These are phyloP conservation scores for Aspergillus sp. DNA, from an alignment of 2,329 filamentous ascomycete genomes.

Conservation along the genomic window DNA sequence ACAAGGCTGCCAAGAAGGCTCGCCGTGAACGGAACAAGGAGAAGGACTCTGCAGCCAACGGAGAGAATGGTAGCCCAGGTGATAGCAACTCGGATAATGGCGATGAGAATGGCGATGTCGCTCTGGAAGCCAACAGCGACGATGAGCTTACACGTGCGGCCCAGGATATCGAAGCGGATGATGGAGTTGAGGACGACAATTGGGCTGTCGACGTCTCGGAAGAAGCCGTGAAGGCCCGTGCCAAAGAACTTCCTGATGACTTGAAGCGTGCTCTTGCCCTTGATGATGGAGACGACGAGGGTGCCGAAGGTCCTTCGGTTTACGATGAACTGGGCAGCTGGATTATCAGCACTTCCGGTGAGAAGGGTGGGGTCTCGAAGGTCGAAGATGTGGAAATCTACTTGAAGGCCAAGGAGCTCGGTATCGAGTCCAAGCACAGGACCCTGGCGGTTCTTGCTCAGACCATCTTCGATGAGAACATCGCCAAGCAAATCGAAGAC, in stretches of 20 bases:
- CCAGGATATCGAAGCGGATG: conserved; percentile 68
- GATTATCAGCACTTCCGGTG: conserved; percentile 73
- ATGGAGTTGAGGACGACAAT: conserved; percentile 77
- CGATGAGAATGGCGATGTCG: conserved; percentile 65
- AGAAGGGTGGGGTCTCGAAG: conserved; percentile 71
- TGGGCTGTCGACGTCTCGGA: conserved; percentile 98
- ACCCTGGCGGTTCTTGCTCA: conserved; percentile 89
- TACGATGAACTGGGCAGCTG: conserved; percentile 94
- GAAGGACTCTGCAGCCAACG: conserved; percentile 57
- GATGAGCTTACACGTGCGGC: conserved; percentile 83
- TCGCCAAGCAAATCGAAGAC: conserved; percentile 80
- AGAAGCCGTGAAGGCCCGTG: conserved; percentile 90
- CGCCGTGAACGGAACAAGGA: conserved; percentile 77
- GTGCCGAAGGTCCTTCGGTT: conserved; percentile 72
- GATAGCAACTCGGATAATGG: conserved; percentile 65
- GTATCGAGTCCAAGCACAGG: conserved; percentile 91
- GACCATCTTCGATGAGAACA: conserved; percentile 89
- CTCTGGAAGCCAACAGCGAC: conserved; percentile 75
- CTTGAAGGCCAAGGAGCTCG: conserved; percentile 93
- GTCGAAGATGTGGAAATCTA: conserved; percentile 90
- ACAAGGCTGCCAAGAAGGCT: conserved; percentile 92
- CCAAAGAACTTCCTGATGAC: conserved; percentile 88
- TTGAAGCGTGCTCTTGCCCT: conserved; percentile 90
- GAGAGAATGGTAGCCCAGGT: conserved; percentile 61
- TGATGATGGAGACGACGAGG: conserved; percentile 75